Conservation (phyloP, 306 rosid genomes). For the Prunus kanzakura region DNA sequence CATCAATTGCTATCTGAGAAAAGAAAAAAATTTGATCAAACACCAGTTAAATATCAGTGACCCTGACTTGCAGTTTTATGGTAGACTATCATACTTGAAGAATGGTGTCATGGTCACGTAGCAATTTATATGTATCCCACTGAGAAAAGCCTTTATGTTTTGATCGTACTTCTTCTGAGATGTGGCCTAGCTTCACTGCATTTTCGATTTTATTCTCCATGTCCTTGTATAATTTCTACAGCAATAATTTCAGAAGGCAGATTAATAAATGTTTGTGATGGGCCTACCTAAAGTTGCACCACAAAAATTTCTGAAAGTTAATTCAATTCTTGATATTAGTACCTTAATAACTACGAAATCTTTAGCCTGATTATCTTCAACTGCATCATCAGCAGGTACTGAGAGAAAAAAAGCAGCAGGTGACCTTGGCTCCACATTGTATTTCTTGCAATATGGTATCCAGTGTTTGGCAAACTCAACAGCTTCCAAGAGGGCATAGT, state of each 20-base stretch:
- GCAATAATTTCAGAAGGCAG: background rate
- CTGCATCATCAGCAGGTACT: background rate
- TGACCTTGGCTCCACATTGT: slow-evolving; percentile 33
- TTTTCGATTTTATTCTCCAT: slow-evolving; percentile 53
- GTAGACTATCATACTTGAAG: slow-evolving; percentile 42
- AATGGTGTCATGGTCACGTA: slow-evolving; percentile 62
- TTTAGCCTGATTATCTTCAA: background rate
- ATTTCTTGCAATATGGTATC: slow-evolving; percentile 44
- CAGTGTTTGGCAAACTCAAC: slow-evolving; percentile 32
- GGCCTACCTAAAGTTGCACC: too few species aligned
- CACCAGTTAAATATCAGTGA: too few species aligned
- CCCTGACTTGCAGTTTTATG: too few species aligned
- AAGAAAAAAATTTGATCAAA: too few species aligned
- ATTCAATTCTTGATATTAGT: background rate
- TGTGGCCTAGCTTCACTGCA: slow-evolving; percentile 34
- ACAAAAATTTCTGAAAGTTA: too few species aligned
- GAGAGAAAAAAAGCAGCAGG: slow-evolving; percentile 37
- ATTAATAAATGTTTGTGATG: too few species aligned
- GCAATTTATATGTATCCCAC: slow-evolving; percentile 61
- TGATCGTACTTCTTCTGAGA: slow-evolving; percentile 45
- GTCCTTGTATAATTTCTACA: slow-evolving; percentile 52
- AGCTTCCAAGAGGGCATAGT: slow-evolving; percentile 29
- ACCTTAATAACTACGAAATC: slow-evolving; percentile 41
- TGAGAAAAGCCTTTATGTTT: slow-evolving; percentile 47
- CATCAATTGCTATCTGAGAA: slow-evolving; percentile 57